Evolutionary conservation across 441 rosid species (phyloP), one percentile per base, ranked within the genome.

Genomic region (Breynia disticha): DNA sequence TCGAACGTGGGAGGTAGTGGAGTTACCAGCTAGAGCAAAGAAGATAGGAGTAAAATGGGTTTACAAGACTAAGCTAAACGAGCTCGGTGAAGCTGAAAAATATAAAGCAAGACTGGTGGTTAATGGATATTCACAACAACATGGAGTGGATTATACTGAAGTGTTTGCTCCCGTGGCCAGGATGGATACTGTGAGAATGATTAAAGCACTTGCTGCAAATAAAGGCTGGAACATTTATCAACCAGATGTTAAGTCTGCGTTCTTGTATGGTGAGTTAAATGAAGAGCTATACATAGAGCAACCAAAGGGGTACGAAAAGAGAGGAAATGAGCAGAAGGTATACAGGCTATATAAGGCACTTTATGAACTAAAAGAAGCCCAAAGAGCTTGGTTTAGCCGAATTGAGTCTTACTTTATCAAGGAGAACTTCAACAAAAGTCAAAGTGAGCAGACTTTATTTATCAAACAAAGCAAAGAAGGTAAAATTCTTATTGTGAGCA

Each of bases 41-140:
- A 18, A 7, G 7, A 15, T 61, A 22, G 7, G 46, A 1, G 57
- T 52, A 3, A 52, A 52, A 46, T 52, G 64, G 52, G 28, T 24
- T 11, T 61, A 44, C 16, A 61, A 46, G 22, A 52, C 20, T 1
- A 52, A 61, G 8, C 43, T 22, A 0, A 46, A 60, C 43, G 19
- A 28, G 24, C 1, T 19, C 1, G 22, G 47, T 4, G 20, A 44
- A 12, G 4, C 35, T 0, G 38, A 52, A 3, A 61, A 35, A 10
- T 37, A 19, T 42, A 61, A 47, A 21, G 54, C 54, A 0, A 0
- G 1, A 6, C 39, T 47, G 2, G 15, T 53, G 3, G 37, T 8
- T 19, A 48, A 38, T 2, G 32, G 32, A 2, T 24, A 24, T 24
- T 24, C 32, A 3, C 32, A 24, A 7, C 32, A 24, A 24, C 32